These are phyloP conservation scores for Serendipita sp. DNA, from an alignment of 768 basidiomycete species.

Conservation along the genomic window DNA sequence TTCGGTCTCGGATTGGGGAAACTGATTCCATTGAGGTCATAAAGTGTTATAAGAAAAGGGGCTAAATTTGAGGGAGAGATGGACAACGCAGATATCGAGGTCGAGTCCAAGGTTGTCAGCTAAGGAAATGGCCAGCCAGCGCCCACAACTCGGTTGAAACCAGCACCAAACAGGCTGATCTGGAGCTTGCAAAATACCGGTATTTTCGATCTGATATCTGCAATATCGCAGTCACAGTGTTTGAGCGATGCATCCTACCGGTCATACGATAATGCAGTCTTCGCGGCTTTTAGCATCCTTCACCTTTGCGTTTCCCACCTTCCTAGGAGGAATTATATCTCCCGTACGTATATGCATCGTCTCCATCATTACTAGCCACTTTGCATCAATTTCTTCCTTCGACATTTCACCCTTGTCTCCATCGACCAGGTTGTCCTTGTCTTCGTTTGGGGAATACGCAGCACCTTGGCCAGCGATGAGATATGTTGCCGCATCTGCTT, in stretches of 20 bases:
- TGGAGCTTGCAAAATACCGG: no score
- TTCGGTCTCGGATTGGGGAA: background rate
- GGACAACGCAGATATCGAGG: no score
- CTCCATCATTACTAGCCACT: background rate
- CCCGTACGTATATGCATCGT: background rate
- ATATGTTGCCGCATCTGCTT: slow-evolving; percentile 3
- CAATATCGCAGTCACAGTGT: no score
- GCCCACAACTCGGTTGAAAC: background rate
- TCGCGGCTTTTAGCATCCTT: background rate
- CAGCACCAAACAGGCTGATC: background rate
- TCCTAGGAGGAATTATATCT: background rate
- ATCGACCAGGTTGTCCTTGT: background rate
- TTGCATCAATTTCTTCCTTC: background rate
- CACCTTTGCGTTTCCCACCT: background rate
- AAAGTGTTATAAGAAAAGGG: background rate
- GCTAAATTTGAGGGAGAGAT: no score
- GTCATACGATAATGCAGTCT: no score
- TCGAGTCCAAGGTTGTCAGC: background rate
- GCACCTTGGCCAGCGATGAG: background rate
- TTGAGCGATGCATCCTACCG: no score
- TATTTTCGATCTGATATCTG: no score
- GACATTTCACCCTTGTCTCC: background rate
- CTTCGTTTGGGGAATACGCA: background rate
- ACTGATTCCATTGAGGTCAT: background rate
- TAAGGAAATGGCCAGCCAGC: background rate